Evolutionary conservation across 495 filamentous ascomycete genomes (phyloP), one percentile per base, ranked within the genome.

Genomic region (Talaromyces trachyspermus): DNA sequence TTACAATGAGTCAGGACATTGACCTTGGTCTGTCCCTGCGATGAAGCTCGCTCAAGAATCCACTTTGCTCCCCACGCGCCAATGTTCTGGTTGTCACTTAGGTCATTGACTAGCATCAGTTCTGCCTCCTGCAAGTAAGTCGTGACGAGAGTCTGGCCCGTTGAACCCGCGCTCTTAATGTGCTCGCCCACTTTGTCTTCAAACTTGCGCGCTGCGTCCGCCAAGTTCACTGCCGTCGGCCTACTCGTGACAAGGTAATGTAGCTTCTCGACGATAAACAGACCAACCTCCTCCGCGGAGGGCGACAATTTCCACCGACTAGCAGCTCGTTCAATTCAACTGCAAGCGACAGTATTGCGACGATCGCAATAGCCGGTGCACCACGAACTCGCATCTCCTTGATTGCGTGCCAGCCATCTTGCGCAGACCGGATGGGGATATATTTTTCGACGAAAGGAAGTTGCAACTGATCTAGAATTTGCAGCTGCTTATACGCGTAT

Each of bases 1-100:
- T 98, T 98, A 68, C 92, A 98, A 66, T 98, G 92, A 18, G 92
- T 98, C 52, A 98, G 62, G 24, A 97, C 82, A 8, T 82, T 83
- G 81, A 72, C 58, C 70, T 72, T 38, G 61, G 70, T 25, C 46
- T 41, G 53, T 30, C 37, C 63, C 40, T 59, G 36, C 57, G 54
- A 43, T 43, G 52, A 56, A 32, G 67, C 63, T 52, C 81, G 68
- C 15, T 66, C 61, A 42, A 75, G 60, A 26, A 98, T 81, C 87
- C 91, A 98, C 53, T 81, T 77, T 3, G 89, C 87, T 9, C 92
- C 92, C 56, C 84, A 71, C 48, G 77, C 69, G 33, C 92, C 92
- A 59, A 98, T 96, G 7, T 69, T 76, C 54, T 83, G 76, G 62
- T 98, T 98, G 57, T 91, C 90, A 39, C 77, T 61, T 20, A 92